Evolutionary conservation across 768 basidiomycete species (phyloP).

Genomic region (Pilatotrama ljubarskyi): DNA sequence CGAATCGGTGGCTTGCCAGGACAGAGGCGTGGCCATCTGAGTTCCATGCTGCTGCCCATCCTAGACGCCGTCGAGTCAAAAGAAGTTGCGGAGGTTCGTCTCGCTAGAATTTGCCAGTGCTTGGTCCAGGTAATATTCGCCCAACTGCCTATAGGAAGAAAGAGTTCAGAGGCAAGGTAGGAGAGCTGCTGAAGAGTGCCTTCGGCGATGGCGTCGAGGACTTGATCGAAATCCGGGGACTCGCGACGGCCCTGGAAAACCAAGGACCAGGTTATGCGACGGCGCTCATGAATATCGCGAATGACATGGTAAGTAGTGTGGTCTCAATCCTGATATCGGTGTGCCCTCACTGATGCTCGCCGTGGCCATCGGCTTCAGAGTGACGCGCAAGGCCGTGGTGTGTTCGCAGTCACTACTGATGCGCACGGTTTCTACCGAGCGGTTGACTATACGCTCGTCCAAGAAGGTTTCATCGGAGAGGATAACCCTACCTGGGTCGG

Average conservation of each 20-base stretch:
- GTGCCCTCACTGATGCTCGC: background rate
- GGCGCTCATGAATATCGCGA: background rate
- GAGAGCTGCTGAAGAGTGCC: background rate
- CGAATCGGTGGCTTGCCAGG: background rate
- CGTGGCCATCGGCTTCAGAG: conserved; percentile 6
- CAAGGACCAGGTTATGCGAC: conserved; percentile 1
- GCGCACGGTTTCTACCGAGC: conserved; percentile 18
- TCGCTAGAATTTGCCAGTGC: no score
- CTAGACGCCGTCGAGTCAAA: background rate
- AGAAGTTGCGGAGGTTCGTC: background rate
- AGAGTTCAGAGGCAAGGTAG: background rate
- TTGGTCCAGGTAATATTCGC: background rate
- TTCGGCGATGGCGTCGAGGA: background rate
- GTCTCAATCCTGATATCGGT: background rate
- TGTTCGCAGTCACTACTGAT: conserved; percentile 17
- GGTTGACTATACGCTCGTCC: conserved; percentile 17
- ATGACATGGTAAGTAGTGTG: background rate
- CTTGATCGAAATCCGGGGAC: background rate
- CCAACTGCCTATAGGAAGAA: background rate
- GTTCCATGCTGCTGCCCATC: background rate
- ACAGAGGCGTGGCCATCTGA: background rate
- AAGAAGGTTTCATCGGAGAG: conserved; percentile 10
- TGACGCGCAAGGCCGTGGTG: conserved; percentile 15
- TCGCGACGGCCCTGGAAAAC: conserved; percentile 1
- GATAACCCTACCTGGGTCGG: conserved; percentile 21